Evolutionary conservation across 176 grass and related monocot species (phyloP).

Genomic region (Lolium multiflorum): DNA sequence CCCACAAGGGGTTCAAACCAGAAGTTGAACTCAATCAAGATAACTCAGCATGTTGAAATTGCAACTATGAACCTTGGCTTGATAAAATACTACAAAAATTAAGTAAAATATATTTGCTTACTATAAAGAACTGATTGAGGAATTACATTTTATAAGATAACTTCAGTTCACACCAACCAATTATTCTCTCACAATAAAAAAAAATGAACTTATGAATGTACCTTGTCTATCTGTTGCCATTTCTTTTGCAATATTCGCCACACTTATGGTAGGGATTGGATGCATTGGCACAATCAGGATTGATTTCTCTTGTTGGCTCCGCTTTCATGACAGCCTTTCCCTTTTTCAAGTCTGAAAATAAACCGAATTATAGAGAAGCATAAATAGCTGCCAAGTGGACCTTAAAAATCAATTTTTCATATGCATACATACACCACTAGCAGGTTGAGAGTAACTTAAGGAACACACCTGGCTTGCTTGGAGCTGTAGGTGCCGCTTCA

Average conservation of each 20-base stretch:
- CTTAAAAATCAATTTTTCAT: not conserved
- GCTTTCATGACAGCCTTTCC: slow-evolving; percentile 41
- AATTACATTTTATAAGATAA: slow-evolving; percentile 19
- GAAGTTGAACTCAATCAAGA: slow-evolving; percentile 14
- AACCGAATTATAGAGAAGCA: slow-evolving; percentile 7
- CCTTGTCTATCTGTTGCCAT: slow-evolving; percentile 52
- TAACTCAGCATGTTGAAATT: slow-evolving; percentile 16
- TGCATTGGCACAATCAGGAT: slow-evolving; percentile 77
- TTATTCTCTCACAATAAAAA: not conserved
- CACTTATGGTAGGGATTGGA: slow-evolving; percentile 94
- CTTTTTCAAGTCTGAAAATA: slow-evolving; percentile 49
- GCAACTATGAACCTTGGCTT: slow-evolving; percentile 22
- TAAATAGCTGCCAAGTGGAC: slow-evolving; percentile 32
- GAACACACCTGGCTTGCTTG: slow-evolving; percentile 49
- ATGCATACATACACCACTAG: not conserved
- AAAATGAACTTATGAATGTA: not conserved
- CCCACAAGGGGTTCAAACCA: not conserved
- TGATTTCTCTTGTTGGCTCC: slow-evolving; percentile 51
- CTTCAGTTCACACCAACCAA: not conserved
- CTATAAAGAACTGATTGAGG: not conserved
- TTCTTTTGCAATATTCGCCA: slow-evolving; percentile 68
- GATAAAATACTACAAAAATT: not conserved
- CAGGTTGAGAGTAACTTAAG: slow-evolving; percentile 1
- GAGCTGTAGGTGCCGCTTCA: slow-evolving; percentile 28
- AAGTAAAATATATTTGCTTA: not conserved